These are phyloP conservation scores for Hyphopichia burtonii DNA, from an alignment of 1,139 yeast species.

Conservation along the genomic window DNA sequence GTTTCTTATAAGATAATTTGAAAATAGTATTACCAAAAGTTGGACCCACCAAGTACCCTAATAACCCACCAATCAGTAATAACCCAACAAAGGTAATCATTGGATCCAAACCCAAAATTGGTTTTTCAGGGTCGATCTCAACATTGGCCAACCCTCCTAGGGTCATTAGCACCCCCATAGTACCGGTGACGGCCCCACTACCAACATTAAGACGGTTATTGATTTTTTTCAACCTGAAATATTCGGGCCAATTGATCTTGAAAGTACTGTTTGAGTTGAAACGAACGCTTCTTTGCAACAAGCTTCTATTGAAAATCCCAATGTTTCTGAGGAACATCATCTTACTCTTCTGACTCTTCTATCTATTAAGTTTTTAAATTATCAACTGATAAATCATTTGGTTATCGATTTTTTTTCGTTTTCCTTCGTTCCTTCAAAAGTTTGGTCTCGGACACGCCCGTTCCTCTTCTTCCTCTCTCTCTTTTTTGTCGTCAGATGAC, in stretches of 20 bases:
- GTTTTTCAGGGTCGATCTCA: conserved; percentile 80
- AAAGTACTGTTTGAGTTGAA: background rate
- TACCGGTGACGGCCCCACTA: conserved; percentile 67
- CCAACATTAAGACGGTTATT: conserved; percentile 69
- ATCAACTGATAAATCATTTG: too few relatives aligned
- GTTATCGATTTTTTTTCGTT: too few relatives aligned
- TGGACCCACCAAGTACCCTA: conserved; percentile 86
- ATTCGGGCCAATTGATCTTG: conserved; percentile 76
- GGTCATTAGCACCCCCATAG: conserved; percentile 66
- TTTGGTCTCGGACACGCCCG: too few relatives aligned
- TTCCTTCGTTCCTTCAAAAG: too few relatives aligned
- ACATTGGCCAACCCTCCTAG: conserved; percentile 77
- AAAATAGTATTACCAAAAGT: conserved; percentile 71
- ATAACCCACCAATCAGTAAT: conserved; percentile 64
- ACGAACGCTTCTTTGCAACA: conserved; percentile 17
- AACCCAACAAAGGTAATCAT: conserved; percentile 71
- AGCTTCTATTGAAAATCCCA: conserved; percentile 14
- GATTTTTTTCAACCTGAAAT: conserved; percentile 70
- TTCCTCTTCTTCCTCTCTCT: too few relatives aligned
- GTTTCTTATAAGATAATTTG: conserved; percentile 50
- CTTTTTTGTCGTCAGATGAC: too few relatives aligned
- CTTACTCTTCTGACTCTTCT: background rate
- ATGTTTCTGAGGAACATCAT: conserved; percentile 13
- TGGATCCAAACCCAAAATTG: conserved; percentile 84
- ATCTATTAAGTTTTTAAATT: too few relatives aligned